Percentiles rank a stretch among this genome's conserved stretches.
phyloP scores from a whole-genome alignment of 1,284 basidiomycete genomes.

The Spongispora temasekensis region DNA sequence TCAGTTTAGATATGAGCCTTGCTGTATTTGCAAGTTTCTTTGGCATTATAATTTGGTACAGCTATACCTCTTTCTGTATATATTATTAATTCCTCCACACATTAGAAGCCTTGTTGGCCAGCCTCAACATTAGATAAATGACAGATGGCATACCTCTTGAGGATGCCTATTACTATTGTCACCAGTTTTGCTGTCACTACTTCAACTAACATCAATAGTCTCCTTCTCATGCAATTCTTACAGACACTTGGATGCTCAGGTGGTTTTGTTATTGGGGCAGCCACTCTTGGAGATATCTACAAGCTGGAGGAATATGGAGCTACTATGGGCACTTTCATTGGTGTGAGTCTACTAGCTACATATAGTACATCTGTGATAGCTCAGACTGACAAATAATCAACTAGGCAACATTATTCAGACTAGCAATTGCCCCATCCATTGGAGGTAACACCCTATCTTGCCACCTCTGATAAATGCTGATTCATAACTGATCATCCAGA shows the following conservation, averaged over 20 bases:
- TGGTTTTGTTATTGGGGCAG: conserved; percentile 48
- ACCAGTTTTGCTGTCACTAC: conserved; percentile 45
- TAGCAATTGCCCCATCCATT: conserved; percentile 44
- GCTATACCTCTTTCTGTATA: conserved; percentile 32
- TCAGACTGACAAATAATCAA: conserved; percentile 22
- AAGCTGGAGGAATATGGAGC: conserved; percentile 46
- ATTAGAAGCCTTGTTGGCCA: neutral
- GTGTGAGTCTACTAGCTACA: conserved; percentile 31
- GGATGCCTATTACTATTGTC: conserved; percentile 47
- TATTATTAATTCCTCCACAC: too few species aligned
- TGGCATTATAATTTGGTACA: conserved; percentile 29
- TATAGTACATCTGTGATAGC: conserved; percentile 5
- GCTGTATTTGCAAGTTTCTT: conserved; percentile 27
- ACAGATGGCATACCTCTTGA: conserved; percentile 43
- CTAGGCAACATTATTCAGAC: conserved; percentile 48
- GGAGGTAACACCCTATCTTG: conserved; percentile 37
- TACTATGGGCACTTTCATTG: conserved; percentile 49
- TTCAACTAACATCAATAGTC: conserved; percentile 34
- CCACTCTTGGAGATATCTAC: conserved; percentile 52
- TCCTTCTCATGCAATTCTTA: conserved; percentile 49
- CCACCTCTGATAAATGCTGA: conserved; percentile 3
- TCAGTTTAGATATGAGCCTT: conserved; percentile 31
- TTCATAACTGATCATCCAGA: conserved; percentile 30
- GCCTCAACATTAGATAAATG: conserved; percentile 60
- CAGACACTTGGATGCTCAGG: conserved; percentile 46